Evolutionary conservation across 192 early-diverging fungal species (phyloP).

Genomic region (Cetraspora pellucida): DNA sequence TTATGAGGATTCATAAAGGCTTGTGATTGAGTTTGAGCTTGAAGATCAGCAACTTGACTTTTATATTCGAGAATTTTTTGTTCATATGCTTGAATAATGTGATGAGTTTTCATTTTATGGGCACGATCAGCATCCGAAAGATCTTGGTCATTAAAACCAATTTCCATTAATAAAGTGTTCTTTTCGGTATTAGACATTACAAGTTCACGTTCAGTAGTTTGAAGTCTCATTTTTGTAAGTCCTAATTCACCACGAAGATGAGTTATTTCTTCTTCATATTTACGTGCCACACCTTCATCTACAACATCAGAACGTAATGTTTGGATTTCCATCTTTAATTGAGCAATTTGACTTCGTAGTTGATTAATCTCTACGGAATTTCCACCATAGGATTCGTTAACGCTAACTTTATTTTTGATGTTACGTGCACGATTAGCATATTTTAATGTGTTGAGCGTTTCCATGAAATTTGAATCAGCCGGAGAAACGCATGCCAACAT

Average conservation of each 20-base stretch:
- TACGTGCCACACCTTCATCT: constrained; percentile 36
- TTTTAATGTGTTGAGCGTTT: constrained; percentile 94
- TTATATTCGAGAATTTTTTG: constrained; percentile 36
- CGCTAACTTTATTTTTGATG: constrained; percentile 83
- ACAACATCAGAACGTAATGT: constrained; percentile 45
- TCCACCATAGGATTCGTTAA: constrained; percentile 58
- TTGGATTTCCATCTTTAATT: constrained; percentile 56
- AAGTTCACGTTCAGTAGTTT: constrained; percentile 45
- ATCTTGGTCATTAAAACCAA: constrained; percentile 44
- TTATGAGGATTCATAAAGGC: constrained; percentile 25
- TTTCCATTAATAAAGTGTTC: constrained; percentile 56
- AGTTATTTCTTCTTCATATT: constrained; percentile 48
- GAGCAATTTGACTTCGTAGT: constrained; percentile 52
- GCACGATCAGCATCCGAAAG: constrained; percentile 44
- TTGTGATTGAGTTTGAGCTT: constrained; percentile 39
- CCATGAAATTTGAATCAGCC: constrained; percentile 80
- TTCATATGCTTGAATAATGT: constrained; percentile 42
- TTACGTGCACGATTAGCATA: constrained; percentile 96
- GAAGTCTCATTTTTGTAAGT: constrained; percentile 52
- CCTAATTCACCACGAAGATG: constrained; percentile 45
- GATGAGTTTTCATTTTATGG: constrained; percentile 41
- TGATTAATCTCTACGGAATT: constrained; percentile 55
- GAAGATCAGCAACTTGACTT: constrained; percentile 44
- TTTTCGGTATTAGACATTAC: constrained; percentile 51
- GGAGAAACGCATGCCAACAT: constrained; percentile 95